Percentiles rank a stretch among this genome's conserved stretches.
Evolutionary conservation across 352 stramenopile species (phyloP).

Genomic region (Globisporangium sylvaticum): DNA sequence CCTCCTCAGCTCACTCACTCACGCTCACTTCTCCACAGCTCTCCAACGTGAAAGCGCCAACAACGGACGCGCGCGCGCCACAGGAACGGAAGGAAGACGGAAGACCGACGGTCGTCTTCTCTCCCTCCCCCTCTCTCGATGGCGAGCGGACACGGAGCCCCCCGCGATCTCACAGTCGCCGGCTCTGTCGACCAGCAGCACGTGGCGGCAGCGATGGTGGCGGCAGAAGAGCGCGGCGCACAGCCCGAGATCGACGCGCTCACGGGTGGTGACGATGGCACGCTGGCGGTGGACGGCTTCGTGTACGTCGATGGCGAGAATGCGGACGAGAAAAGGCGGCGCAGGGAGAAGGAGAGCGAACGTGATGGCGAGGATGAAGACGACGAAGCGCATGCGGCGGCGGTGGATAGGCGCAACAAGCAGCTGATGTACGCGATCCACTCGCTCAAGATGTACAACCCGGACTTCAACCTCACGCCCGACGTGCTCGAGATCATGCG

Average conservation of each 20-base stretch:
- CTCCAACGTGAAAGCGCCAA: neutral
- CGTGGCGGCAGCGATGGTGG: neutral
- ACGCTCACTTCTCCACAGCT: neutral
- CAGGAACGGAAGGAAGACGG: neutral
- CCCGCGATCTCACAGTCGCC: neutral
- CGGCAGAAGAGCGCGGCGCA: neutral
- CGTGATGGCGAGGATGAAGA: neutral
- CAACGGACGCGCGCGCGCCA: neutral
- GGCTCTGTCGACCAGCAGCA: neutral
- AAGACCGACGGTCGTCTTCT: neutral
- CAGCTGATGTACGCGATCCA: slow-evolving; percentile 51
- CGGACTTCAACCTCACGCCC: slow-evolving; percentile 74
- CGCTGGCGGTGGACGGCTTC: slow-evolving; percentile 9
- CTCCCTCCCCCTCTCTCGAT: neutral
- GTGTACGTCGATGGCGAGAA: slow-evolving; percentile 7
- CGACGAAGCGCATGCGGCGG: neutral
- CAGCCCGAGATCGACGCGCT: neutral
- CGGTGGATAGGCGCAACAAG: slow-evolving; percentile 5
- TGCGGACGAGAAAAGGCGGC: neutral
- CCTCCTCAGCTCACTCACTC: neutral
- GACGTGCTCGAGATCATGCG: slow-evolving; percentile 82
- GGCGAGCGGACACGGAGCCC: neutral
- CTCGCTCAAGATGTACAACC: slow-evolving; percentile 76
- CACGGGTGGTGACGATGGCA: neutral
- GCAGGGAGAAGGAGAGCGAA: neutral